Conservation (phyloP, 208 protist species). For the Angomonas deanei region DNA sequence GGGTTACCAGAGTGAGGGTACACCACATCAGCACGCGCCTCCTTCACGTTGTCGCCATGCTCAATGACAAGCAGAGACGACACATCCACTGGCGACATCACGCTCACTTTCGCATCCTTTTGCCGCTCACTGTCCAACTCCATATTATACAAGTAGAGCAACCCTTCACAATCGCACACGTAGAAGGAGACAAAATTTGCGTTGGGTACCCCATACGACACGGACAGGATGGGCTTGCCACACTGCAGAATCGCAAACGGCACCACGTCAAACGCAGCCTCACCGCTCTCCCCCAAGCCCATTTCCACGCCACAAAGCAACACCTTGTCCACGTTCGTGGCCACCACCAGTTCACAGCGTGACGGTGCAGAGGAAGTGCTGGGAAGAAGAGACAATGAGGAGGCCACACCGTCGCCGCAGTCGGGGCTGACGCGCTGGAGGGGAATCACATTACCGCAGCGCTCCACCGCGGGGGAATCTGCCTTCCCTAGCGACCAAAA, state of each 20-base stretch:
- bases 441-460: too few species aligned
- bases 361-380: neutral
- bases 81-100: neutral
- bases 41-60: neutral
- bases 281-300: too few species aligned
- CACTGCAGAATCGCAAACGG: too few species aligned
- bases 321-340: slow-evolving; percentile 23
- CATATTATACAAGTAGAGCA: neutral
- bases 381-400: neutral
- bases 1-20: neutral
- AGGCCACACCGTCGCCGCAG: too few species aligned
- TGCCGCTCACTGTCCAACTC: neutral
- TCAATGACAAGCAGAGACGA: neutral
- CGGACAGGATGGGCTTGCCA: too few species aligned
- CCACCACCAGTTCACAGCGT: slow-evolving; percentile 20
- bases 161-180: too few species aligned
- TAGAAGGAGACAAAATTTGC: too few species aligned
- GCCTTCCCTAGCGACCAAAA: slow-evolving; percentile 32
- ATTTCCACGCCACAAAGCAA: too few species aligned
- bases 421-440: too few species aligned
- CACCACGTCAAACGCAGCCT: too few species aligned
- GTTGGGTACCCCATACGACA: too few species aligned
- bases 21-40: neutral
- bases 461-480: too few species aligned
- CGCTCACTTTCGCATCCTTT: neutral